Base-by-base conservation (phyloP, 2,329 filamentous ascomycete species). In the Colletotrichum liriopes region DNA sequence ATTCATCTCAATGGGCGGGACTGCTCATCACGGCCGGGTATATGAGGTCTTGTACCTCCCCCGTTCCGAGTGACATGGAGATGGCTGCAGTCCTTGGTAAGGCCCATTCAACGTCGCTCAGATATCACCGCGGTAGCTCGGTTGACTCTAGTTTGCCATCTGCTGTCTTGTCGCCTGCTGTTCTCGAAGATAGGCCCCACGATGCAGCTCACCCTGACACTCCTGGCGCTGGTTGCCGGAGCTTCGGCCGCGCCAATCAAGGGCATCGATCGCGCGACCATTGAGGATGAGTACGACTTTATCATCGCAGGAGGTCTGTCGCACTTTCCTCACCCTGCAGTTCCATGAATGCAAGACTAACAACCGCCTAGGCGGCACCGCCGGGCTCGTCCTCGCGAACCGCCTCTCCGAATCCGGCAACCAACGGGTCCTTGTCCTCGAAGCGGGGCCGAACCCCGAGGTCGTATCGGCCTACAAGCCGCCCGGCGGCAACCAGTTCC, bases 321-420 rank as follows among this genome's bases (percentile, higher is more conserved):
- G 29, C 4, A 32, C 9, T 2, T 5, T 41, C 35, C 8, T 5
- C 45, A 29, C 20, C 0, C 7, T 14, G 45, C 23, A 35, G 23
- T 16, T 12, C 20, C 11, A 7, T 1, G 18, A 32, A 16, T 12
- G 41, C 29, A 14, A 26, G 43, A 23, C 41, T n/a, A 12, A 51
- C 29, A 26, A 23, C 32, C 23, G 1, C 18, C 18, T 14, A 75
- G 75, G 76, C 41, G 77, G 76, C 54, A 77, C 77, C 5, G 76
- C 76, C 26, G 77, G 77, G n/a, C 73, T 78, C 7, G 77, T 78
- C 14, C 73, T 78, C 9, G 77, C 75, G 3, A 77, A 77, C 65
- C 74, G 77, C 4, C 72, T 78, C 29, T 73, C 72, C 51, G 77
- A 78, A 59, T 76, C 75, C 9, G 75, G 75, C 18, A 74, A 74